Evolutionary conservation across 306 rosid genomes (phyloP), one percentile per base, ranked within the genome.

Genomic region (Trifolium subterraneum): DNA sequence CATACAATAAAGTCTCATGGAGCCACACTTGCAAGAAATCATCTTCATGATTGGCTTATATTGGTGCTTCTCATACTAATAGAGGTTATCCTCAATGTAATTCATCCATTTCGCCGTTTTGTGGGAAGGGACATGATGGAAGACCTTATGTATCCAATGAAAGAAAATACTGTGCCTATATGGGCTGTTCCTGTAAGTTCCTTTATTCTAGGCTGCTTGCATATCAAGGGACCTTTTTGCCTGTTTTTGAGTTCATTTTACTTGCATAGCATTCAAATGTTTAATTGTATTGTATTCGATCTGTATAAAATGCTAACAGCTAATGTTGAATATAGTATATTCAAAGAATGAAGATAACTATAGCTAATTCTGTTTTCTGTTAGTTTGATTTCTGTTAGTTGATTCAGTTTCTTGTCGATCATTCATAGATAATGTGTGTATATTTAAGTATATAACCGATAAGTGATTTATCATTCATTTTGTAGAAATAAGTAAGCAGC

Each of bases 111-210:
- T 85, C 66, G 76, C 74, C 98, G 98, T 65, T 94, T 87, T 62
- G 97, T 94, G 3, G 97, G 97, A 41, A 88, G 89, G 83, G 98
- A 87, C 31, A 91, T 90, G 98, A 85, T 94, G 98, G 83, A 76
- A 14, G 98, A 94, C 68, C 97, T 94, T 42, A 91, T 64, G 73
- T 94, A 86, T 70, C 98, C 98, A 51, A 29, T 94, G 84, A 88
- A 88, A 79, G 88, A 54, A 5, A 91, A 86, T 82, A 90, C 96
- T 8, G 96, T 94, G n/a, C 98, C 98, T 25, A 42, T 79, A 22
- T 94, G 98, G 98, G 83, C 98, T 62, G 96, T 94, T 64, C 97
- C 97, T 44, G 98, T 94, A 78, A 87, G 90, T 79, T 41, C 45
- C 23, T 31, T 15, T 19, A 47, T 65, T 22, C 13, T 68, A 15